Percentiles rank a stretch among this genome's conserved stretches.
These are phyloP conservation scores for Cladosporium sp. DNA, from an alignment of 2,329 filamentous ascomycete genomes.

Conservation along the genomic window DNA sequence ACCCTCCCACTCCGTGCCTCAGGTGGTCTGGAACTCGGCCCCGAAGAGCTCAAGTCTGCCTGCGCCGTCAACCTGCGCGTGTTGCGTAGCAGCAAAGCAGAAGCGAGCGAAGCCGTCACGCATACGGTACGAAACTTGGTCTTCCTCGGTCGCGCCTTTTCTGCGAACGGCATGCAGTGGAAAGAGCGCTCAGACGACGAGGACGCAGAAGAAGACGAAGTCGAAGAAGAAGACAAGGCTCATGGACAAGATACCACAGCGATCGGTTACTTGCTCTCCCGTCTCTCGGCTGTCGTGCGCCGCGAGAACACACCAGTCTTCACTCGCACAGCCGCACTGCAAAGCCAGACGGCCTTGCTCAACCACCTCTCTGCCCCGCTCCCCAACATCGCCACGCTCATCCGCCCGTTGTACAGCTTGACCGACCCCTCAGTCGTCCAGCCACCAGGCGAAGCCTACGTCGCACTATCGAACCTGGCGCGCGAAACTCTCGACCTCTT, in stretches of 20 bases:
- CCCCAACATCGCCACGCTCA: conserved; percentile 59
- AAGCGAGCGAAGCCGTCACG: conserved; percentile 63
- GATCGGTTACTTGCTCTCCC: conserved; percentile 71
- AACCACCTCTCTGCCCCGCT: conserved; percentile 55
- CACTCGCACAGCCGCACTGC: conserved; percentile 66
- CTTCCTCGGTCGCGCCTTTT: conserved; percentile 67
- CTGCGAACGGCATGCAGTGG: conserved; percentile 52
- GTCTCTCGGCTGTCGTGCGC: conserved; percentile 72
- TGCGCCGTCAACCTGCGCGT: conserved; percentile 53
- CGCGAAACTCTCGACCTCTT: conserved; percentile 75
- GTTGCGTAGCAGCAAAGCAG: conserved; percentile 58
- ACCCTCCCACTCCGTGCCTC: conserved; percentile 63
- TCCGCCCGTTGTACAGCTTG: conserved; percentile 72
- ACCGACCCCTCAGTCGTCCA: conserved; percentile 71
- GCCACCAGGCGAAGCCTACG: conserved; percentile 52
- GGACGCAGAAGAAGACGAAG: conserved; percentile 38
- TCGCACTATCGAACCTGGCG: conserved; percentile 65
- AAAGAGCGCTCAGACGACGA: conserved; percentile 40
- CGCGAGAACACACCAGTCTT: conserved; percentile 60
- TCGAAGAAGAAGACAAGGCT: conserved; percentile 40
- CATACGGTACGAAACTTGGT: conserved; percentile 77
- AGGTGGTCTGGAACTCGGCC: conserved; percentile 63
- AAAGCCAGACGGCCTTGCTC: conserved; percentile 66
- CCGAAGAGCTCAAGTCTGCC: conserved; percentile 58
- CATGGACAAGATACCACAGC: conserved; percentile 39